Evolutionary conservation across 2,329 filamentous ascomycete species (phyloP), one percentile per base, ranked within the genome.

Genomic region (Acrocalymma vagum): DNA sequence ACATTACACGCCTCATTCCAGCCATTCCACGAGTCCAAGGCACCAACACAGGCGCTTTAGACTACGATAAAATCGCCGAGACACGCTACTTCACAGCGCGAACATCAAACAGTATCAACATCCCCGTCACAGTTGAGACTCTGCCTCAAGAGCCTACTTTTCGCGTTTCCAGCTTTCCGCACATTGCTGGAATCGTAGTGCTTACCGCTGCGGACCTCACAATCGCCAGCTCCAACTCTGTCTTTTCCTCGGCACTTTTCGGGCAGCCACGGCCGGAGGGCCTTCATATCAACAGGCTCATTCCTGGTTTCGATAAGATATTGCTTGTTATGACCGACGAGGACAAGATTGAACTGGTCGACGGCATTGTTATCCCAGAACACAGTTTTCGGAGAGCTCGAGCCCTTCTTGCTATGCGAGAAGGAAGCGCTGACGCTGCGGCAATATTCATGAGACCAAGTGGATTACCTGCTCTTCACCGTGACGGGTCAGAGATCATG

Each of bases 331-430:
- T 99, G 58, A 90, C 84, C 4, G 87, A 95, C 39, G 90, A 96
- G 63, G 92, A 99, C 56, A 85, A 89, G 26, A 80, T 96, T 34
- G 80, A 85, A 35, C 77, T 97, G 17, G 81, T 88, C 9, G 94
- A 99, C 67, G 94, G 94, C n/a, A 92, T 96, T 60, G 92, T 99
- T 11, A 87, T 99, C 40, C 92, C 94, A 1, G 94, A 99, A 68
- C 92, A 96, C 65, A 95, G 90, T 62, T 97, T 99, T 72, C 85
- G 94, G 42, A 86, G 92, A 53, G 94, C 94, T 6, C 83, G 90
- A 42, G 90, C 91, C 4, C 81, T 96, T 37, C 79, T 96, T 16
- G 88, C 89, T 2, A 78, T 97, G 41, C 85, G 88, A 39, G 89
- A 96, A 65, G 90, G 89, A 18, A 88, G 85, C 29, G 82, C 85